Base-by-base conservation (phyloP, 2,329 filamentous ascomycete species). In the Colletotrichum godetiae region DNA sequence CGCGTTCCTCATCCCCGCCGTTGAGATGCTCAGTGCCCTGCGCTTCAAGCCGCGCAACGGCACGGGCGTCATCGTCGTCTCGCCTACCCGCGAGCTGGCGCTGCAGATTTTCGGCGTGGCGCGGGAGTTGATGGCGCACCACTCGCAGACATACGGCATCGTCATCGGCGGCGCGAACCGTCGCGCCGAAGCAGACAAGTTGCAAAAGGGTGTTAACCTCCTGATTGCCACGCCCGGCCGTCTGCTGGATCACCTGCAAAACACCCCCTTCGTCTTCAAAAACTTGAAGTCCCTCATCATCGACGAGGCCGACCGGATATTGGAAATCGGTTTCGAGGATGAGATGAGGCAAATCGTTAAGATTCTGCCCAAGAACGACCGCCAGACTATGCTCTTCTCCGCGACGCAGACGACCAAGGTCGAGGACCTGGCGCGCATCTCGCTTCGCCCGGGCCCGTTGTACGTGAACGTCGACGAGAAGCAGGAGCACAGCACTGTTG, bases 331-430 rank as follows among this genome's bases (percentile, higher is more conserved):
- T 78, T 99, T 99, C 88, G 97, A 99, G 83, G 97, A 98, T 80
- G 97, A 99, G 85, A 98, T 99, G 94, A 90, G 94, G 76, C 93
- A 97, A 82, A 98, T 99, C 77, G 92, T 98, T 83, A 97, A 97
- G 88, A 97, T 98, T 68, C 86, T 98, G 22, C 94, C 95, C 59
- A 93, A 93, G 77, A 92, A 97, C 71, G 91, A 95, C 76, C 88
- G 97, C 73, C 96, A 98, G 84, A 98, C 95, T 0, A 97, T 97
- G 92, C 90, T 99, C n/a, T 99, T 99, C 88, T 98, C 95, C 15
- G 97, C 97, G 15, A 99, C 97, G 5, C 97, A 98, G 84, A 99
- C 97, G 3, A 98, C 96, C 68, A 98, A 99, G 85, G 97, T 99
- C 77, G 96, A 98, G 84, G 97, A 99, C 83, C 88, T 99, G 67